These are phyloP conservation scores for Phytopythium ostracodes DNA, from an alignment of 352 stramenopile species.

Conservation along the genomic window DNA sequence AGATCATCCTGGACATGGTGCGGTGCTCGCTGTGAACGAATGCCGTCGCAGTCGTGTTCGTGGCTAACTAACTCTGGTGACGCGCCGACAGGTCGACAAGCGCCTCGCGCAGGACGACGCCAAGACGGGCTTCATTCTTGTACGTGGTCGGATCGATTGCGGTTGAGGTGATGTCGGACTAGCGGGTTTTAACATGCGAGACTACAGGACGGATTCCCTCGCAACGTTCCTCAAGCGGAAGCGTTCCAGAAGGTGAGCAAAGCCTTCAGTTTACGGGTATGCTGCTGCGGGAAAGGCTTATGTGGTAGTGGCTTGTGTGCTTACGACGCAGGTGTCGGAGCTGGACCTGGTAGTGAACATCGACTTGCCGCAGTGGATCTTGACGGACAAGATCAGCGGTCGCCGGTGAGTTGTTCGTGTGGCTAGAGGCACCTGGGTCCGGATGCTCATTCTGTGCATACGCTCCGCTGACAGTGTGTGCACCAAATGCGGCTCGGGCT, in stretches of 20 bases:
- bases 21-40: not conserved
- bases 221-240: constrained; percentile 85
- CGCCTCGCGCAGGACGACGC: constrained; percentile 67
- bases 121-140: constrained; percentile 79
- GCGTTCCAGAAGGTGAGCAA: constrained; percentile 53
- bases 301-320: constrained; percentile 4
- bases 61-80: not conserved
- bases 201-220: constrained; percentile 80
- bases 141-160: constrained; percentile 9
- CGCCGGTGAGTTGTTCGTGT: constrained; percentile 37
- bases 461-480: constrained; percentile 50
- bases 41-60: not conserved
- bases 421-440: not conserved
- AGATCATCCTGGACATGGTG: constrained; percentile 89
- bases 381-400: constrained; percentile 88
- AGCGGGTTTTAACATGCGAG: not conserved
- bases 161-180: not conserved
- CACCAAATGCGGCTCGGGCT: constrained; percentile 76
- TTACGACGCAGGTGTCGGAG: constrained; percentile 28
- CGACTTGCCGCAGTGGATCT: constrained; percentile 83
- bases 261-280: no score
- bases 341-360: constrained; percentile 89
- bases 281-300: not conserved
- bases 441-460: not conserved
- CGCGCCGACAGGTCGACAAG: constrained; percentile 48